Evolutionary conservation across 2,329 filamentous ascomycete species (phyloP).

Genomic region (Thelonectria blattea): DNA sequence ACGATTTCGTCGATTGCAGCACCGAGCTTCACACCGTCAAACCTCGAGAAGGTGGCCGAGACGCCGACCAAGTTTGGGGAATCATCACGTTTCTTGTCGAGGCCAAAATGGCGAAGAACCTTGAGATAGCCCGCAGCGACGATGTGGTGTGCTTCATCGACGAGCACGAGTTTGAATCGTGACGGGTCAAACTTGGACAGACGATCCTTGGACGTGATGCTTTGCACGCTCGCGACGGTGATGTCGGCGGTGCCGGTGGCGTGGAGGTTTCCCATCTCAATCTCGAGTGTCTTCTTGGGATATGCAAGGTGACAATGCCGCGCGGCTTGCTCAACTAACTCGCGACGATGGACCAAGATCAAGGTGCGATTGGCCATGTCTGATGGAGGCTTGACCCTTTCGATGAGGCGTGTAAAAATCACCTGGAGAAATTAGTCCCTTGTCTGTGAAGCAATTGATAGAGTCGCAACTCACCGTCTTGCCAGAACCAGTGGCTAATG

Average conservation of each 20-base stretch:
- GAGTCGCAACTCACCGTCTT: conserved; percentile 70
- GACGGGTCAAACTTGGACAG: conserved; percentile 82
- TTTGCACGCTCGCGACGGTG: conserved; percentile 88
- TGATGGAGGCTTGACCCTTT: conserved; percentile 66
- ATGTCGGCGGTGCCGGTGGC: conserved; percentile 87
- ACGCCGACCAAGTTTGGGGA: conserved; percentile 81
- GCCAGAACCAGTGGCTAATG: conserved; percentile 84
- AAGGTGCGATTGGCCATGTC: conserved; percentile 73
- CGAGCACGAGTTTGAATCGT: conserved; percentile 86
- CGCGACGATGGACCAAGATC: conserved; percentile 89
- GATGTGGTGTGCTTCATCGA: conserved; percentile 97
- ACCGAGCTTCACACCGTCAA: conserved; percentile 83
- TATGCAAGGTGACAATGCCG: conserved; percentile 83
- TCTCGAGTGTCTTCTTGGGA: conserved; percentile 79
- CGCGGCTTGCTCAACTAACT: conserved; percentile 93
- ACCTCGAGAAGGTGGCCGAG: conserved; percentile 79
- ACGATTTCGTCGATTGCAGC: conserved; percentile 93
- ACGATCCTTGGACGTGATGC: conserved; percentile 76
- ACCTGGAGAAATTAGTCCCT: conserved; percentile 59
- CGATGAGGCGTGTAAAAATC: conserved; percentile 95
- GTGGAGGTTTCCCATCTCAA: conserved; percentile 85
- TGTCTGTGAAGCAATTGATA: not conserved
- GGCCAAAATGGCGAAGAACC: conserved; percentile 78
- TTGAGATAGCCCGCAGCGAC: conserved; percentile 82
- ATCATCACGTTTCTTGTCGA: conserved; percentile 54